A percentile compares a stretch with the other conserved stretches of the same genome.
Evolutionary conservation across 495 filamentous ascomycete species (phyloP).

Genomic region (Aspergillus carlsbadensis): DNA sequence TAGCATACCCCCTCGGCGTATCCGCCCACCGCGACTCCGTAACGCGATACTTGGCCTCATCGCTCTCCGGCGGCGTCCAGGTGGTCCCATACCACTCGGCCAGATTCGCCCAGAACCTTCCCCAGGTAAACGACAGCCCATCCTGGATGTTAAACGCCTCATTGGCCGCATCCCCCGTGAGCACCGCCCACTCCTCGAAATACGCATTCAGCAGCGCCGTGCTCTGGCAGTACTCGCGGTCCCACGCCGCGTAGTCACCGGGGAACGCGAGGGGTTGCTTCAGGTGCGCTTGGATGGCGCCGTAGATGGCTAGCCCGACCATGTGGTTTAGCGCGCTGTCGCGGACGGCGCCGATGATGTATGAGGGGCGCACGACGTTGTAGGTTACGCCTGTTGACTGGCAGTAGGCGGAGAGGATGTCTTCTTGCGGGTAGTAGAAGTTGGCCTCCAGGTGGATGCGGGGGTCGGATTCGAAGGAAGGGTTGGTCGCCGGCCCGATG

Average conservation of each 20-base stretch:
- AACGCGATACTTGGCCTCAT: constrained; percentile 23
- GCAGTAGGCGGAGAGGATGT: constrained; percentile 22
- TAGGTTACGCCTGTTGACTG: constrained; percentile 25
- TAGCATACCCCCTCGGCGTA: constrained; percentile 32
- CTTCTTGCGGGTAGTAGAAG: constrained; percentile 57
- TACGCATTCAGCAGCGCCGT: constrained; percentile 44
- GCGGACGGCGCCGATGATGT: constrained; percentile 50
- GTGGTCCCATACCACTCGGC: constrained; percentile 42
- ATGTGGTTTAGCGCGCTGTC: constrained; percentile 51
- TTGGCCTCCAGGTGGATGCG: constrained; percentile 44
- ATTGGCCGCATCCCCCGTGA: constrained; percentile 33
- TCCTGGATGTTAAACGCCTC: constrained; percentile 49
- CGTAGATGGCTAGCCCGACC: constrained; percentile 49
- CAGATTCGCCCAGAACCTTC: constrained; percentile 44
- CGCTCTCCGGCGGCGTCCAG: constrained; percentile 24
- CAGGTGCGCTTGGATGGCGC: constrained; percentile 40
- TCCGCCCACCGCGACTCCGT: constrained; percentile 18
- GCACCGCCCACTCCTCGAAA: constrained; percentile 51
- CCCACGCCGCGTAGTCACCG: constrained; percentile 39
- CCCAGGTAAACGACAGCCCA: constrained; percentile 41
- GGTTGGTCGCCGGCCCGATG: constrained; percentile 43
- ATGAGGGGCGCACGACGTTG: constrained; percentile 43
- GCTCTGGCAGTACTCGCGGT: constrained; percentile 36
- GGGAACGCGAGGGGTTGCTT: constrained; percentile 39
- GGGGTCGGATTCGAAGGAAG: constrained; percentile 45